Conservation (phyloP, 2,329 filamentous ascomycete species). For the Emmonsia crescens region DNA sequence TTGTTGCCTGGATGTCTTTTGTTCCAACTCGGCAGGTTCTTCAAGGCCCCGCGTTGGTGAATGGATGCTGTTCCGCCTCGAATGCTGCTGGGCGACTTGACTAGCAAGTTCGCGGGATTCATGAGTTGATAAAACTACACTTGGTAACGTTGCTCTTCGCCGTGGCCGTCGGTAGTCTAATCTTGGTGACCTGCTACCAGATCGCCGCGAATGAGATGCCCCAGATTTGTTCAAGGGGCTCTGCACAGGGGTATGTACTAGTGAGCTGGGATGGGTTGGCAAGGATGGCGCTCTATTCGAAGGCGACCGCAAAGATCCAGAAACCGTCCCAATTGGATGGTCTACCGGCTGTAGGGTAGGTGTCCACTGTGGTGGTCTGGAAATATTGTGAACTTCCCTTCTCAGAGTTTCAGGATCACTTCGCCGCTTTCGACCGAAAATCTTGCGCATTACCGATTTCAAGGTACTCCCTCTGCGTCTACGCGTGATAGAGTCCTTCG, state of each 20-base stretch:
- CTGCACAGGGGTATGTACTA: background rate
- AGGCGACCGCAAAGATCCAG: slow-evolving; percentile 15
- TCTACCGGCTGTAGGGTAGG: slow-evolving; percentile 12
- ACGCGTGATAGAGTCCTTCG: slow-evolving; percentile 20
- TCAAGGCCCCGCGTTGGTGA: background rate
- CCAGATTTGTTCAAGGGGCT: background rate
- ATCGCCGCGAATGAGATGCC: background rate
- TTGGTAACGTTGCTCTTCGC: slow-evolving; percentile 36
- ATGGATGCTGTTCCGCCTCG: slow-evolving; percentile 8
- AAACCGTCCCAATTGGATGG: slow-evolving; percentile 16
- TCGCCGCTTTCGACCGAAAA: slow-evolving; percentile 31
- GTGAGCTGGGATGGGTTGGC: slow-evolving; percentile 2
- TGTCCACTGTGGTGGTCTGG: slow-evolving; percentile 6
- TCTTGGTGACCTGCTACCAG: background rate
- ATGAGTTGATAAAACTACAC: slow-evolving; percentile 33
- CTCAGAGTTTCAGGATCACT: slow-evolving; percentile 23
- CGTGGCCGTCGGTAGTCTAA: slow-evolving; percentile 14
- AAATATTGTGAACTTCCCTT: slow-evolving; percentile 1
- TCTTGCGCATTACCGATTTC: slow-evolving; percentile 35
- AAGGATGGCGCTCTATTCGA: slow-evolving; percentile 9
- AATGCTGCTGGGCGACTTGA: slow-evolving; percentile 11
- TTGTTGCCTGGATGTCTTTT: slow-evolving; percentile 11
- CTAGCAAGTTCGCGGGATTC: slow-evolving; percentile 21
- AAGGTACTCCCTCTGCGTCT: slow-evolving; percentile 32
- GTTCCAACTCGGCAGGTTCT: background rate